Percentiles rank a stretch among this genome's conserved stretches.
phyloP scores from a whole-genome alignment of 352 stramenopile species.

The Pythium phragmitis region DNA sequence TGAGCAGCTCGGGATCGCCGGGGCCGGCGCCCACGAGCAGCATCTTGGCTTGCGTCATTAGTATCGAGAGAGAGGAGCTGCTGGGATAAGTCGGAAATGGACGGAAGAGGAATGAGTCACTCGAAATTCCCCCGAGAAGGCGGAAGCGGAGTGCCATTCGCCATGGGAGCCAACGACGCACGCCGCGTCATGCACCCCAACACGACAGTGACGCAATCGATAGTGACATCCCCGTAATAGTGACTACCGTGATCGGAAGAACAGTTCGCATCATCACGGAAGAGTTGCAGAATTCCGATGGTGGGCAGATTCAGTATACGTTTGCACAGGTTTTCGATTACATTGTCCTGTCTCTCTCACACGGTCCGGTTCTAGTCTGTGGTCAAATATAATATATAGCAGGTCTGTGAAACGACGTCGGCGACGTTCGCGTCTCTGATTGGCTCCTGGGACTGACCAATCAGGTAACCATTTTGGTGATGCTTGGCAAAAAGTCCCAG shows the following conservation, averaged over 20 bases:
- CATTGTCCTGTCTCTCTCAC: constrained; percentile 6
- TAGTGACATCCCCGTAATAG: constrained; percentile 14
- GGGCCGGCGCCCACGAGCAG: constrained; percentile 89
- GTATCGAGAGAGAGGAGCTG: background rate
- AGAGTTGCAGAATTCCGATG: constrained; percentile 22
- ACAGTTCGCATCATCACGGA: too few species aligned
- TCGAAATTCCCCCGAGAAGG: constrained; percentile 9
- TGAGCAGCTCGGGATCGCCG: constrained; percentile 94
- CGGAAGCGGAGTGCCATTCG: background rate
- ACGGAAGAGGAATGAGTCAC: constrained; percentile 4
- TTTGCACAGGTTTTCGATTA: constrained; percentile 3
- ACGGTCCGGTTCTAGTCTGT: constrained; percentile 25
- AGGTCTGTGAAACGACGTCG: constrained; percentile 34
- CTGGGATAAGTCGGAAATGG: background rate
- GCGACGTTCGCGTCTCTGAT: constrained; percentile 19
- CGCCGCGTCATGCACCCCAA: constrained; percentile 11
- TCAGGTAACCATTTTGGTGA: constrained; percentile 27
- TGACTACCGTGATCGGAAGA: constrained; percentile 2
- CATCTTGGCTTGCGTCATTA: constrained; percentile 43
- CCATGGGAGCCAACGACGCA: background rate
- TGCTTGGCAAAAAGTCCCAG: constrained; percentile 25
- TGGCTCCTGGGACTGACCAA: constrained; percentile 24
- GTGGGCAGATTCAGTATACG: constrained; percentile 5
- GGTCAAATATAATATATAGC: constrained; percentile 8
- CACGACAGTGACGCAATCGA: constrained; percentile 24